Percentiles rank a stretch among this genome's conserved stretches.
These are phyloP conservation scores for Suillus hirtellus DNA, from an alignment of 768 basidiomycete species.

Conservation along the genomic window DNA sequence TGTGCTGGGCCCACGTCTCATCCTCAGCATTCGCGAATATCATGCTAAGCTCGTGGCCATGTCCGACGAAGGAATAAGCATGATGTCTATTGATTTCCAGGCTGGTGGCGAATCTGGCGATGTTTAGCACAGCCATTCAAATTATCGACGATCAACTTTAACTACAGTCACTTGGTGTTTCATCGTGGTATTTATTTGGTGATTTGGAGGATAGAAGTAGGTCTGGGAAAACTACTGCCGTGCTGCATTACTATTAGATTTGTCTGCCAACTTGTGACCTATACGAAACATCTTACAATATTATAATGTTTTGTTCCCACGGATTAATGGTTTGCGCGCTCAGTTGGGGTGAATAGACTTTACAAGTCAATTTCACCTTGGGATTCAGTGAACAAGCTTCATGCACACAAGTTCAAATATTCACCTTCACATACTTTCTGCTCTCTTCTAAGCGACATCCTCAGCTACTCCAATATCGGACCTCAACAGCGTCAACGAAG, in stretches of 20 bases:
- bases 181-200: not conserved
- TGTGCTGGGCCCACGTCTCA: too few species aligned
- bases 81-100: not conserved
- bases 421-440: conserved; percentile 57
- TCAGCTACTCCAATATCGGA: conserved; percentile 71
- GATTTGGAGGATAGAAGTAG: not conserved
- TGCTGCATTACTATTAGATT: not conserved
- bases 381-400: conserved; percentile 51
- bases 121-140: not conserved
- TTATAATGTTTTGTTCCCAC: not conserved
- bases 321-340: too few species aligned
- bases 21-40: not conserved
- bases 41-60: too few species aligned
- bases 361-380: conserved; percentile 71
- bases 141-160: not conserved
- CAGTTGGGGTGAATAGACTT: conserved; percentile 48
- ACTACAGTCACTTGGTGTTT: not conserved
- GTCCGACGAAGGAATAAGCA: not conserved
- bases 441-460: conserved; percentile 81
- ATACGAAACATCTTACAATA: too few species aligned
- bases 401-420: conserved; percentile 61
- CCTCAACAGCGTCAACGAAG: too few species aligned
- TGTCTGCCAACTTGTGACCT: too few species aligned
- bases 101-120: not conserved
- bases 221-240: too few species aligned